A percentile compares a stretch with the other conserved stretches of the same genome.
These are phyloP conservation scores for Crithidia fasciculata DNA, from an alignment of 208 protist genomes.

Conservation along the genomic window DNA sequence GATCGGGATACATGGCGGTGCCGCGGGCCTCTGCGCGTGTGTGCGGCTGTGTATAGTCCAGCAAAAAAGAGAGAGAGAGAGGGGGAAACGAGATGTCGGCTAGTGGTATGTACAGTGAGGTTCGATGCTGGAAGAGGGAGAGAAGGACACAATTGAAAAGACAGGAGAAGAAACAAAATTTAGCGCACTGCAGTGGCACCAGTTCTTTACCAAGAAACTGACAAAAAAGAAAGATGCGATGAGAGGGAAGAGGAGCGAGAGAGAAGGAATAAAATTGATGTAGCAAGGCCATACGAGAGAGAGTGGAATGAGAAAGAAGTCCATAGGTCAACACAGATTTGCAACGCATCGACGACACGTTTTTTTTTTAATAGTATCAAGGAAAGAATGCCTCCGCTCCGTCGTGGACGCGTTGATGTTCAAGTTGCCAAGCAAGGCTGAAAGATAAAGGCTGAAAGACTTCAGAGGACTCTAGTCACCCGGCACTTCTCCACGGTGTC, in stretches of 20 bases:
- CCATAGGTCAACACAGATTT: too few species aligned
- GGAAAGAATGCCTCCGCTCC: not conserved
- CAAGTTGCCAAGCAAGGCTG: too few species aligned
- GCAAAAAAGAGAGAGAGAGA: too few species aligned
- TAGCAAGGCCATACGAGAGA: not conserved
- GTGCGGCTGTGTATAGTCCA: slow-evolving; percentile 4
- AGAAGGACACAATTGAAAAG: too few species aligned
- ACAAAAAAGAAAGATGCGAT: slow-evolving; percentile 23
- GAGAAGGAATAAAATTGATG: not conserved
- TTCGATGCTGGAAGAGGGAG: too few species aligned
- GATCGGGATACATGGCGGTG: slow-evolving; percentile 57
- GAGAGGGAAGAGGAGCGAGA: slow-evolving; percentile 21
- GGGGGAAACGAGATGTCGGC: too few species aligned
- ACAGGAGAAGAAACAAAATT: too few species aligned
- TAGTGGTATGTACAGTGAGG: too few species aligned
- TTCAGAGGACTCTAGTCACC: too few species aligned
- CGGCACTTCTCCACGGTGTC: too few species aligned
- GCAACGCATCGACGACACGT: not conserved
- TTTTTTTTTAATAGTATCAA: slow-evolving; percentile 17
- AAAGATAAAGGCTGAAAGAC: too few species aligned
- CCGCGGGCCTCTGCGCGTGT: not conserved
- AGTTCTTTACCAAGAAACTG: not conserved
- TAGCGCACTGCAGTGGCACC: not conserved
- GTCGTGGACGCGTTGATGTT: too few species aligned
- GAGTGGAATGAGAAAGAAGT: not conserved